phyloP scores from a whole-genome alignment of 2,329 filamentous ascomycete species.

The Arthroderma uncinatum region DNA sequence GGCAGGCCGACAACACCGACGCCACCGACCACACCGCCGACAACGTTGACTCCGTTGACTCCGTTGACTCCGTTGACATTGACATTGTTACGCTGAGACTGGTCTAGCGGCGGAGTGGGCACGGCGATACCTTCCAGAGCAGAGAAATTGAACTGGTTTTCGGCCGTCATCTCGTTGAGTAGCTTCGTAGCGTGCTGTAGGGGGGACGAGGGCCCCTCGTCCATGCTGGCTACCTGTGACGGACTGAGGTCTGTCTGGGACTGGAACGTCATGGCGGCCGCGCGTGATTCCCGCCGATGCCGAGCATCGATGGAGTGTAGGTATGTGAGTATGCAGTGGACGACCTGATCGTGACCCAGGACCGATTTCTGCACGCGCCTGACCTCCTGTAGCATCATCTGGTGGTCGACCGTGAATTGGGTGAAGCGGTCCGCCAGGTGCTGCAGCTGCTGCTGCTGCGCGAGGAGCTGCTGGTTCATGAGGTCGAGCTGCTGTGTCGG shows the following conservation, averaged over 20 bases:
- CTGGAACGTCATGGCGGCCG: constrained; percentile 28
- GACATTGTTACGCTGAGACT: constrained; percentile 32
- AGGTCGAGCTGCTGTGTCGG: constrained; percentile 81
- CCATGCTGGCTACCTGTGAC: constrained; percentile 37
- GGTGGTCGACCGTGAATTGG: constrained; percentile 59
- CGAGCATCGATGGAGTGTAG: constrained; percentile 55
- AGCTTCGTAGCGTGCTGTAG: constrained; percentile 58
- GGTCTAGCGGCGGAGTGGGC: constrained; percentile 47
- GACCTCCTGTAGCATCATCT: constrained; percentile 53
- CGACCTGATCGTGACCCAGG: constrained; percentile 59
- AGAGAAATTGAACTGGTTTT: constrained; percentile 52
- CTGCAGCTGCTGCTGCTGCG: constrained; percentile 86
- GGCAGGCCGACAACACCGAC: constrained; percentile 14
- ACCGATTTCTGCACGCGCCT: constrained; percentile 59
- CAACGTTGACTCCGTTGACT: constrained; percentile 3
- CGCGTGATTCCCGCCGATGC: constrained; percentile 50
- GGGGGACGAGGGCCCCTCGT: constrained; percentile 56
- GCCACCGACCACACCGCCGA: not conserved
- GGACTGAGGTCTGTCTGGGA: constrained; percentile 37
- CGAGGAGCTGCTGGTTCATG: constrained; percentile 75
- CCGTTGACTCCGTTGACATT: constrained; percentile 24
- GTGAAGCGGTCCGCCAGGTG: constrained; percentile 73
- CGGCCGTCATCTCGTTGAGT: constrained; percentile 53
- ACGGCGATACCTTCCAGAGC: constrained; percentile 55
- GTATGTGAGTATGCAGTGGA: constrained; percentile 60